phyloP scores from a whole-genome alignment of 2,329 filamentous ascomycete genomes.

The Annulohypoxylon truncatum region DNA sequence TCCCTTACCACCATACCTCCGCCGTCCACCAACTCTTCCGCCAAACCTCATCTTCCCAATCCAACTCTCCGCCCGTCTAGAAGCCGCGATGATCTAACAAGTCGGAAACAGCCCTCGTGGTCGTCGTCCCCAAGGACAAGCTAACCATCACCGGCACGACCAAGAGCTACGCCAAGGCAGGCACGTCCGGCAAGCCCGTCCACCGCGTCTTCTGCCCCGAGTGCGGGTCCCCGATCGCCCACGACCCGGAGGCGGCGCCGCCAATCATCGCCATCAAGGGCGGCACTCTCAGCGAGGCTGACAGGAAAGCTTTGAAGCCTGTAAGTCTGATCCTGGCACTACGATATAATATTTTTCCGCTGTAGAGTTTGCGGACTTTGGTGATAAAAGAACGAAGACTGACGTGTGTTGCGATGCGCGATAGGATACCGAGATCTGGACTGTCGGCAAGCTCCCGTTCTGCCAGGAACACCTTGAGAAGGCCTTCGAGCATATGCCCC shows the following conservation, averaged over 20 bases:
- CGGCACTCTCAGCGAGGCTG: constrained; percentile 70
- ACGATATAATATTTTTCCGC: background rate
- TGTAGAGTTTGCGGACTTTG: background rate
- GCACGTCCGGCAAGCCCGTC: constrained; percentile 70
- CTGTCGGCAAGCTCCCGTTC: constrained; percentile 75
- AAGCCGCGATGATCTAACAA: constrained; percentile 26
- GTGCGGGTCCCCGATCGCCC: constrained; percentile 76
- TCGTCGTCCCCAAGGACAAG: constrained; percentile 74
- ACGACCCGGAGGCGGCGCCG: constrained; percentile 77
- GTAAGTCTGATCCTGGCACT: constrained; percentile 52
- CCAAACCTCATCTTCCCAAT: background rate
- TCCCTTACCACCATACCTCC: constrained; percentile 4
- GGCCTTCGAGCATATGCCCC: constrained; percentile 72
- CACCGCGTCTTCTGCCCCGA: constrained; percentile 77
- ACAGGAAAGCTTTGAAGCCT: constrained; percentile 76
- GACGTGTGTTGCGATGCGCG: background rate
- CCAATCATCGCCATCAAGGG: constrained; percentile 77
- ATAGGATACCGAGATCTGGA: constrained; percentile 77
- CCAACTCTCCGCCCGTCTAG: background rate
- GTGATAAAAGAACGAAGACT: constrained; percentile 10
- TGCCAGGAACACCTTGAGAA: constrained; percentile 73
- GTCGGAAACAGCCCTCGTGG: constrained; percentile 66
- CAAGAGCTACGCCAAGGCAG: constrained; percentile 72
- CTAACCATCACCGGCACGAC: constrained; percentile 71
- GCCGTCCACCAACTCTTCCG: background rate